A percentile compares a stretch with the other conserved stretches of the same genome.
phyloP scores from a whole-genome alignment of 75 land plant genomes.

The Cupressus sempervirens region DNA sequence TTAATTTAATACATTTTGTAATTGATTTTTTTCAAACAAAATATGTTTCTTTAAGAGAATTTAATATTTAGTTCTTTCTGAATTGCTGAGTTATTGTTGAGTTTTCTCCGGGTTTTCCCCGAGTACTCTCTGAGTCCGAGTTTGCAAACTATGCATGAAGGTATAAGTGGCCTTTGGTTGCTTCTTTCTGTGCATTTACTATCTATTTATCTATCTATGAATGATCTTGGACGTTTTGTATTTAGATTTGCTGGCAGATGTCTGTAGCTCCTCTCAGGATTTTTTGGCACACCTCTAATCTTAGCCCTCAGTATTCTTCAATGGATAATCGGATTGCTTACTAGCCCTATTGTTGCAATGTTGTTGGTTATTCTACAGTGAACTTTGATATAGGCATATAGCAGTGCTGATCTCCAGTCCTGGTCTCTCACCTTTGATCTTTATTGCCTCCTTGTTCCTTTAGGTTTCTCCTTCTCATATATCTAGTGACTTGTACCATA shows the following conservation, averaged over 20 bases:
- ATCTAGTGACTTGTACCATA: not conserved
- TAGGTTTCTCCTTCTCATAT: not conserved
- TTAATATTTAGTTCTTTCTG: no score
- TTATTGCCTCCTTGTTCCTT: not conserved
- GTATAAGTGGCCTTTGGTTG: not conserved
- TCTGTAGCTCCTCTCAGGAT: not conserved
- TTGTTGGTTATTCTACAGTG: not conserved
- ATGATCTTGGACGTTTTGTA: not conserved
- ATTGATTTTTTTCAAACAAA: no score
- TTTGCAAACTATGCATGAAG: no score
- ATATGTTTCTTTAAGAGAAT: no score
- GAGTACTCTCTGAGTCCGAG: no score
- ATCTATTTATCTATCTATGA: no score
- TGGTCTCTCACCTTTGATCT: not conserved
- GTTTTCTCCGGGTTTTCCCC: no score
- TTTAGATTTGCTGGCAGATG: not conserved
- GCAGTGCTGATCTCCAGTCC: not conserved
- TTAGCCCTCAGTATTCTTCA: not conserved
- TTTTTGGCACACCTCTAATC: not conserved
- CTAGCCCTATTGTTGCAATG: not conserved
- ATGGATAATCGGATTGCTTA: not conserved
- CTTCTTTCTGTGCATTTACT: not conserved
- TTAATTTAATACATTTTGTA: no score
- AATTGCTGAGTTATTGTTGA: no score
- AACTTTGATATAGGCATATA: not conserved